Base-by-base conservation (phyloP, 129 eudicot genomes). In the Silybum marianum region DNA sequence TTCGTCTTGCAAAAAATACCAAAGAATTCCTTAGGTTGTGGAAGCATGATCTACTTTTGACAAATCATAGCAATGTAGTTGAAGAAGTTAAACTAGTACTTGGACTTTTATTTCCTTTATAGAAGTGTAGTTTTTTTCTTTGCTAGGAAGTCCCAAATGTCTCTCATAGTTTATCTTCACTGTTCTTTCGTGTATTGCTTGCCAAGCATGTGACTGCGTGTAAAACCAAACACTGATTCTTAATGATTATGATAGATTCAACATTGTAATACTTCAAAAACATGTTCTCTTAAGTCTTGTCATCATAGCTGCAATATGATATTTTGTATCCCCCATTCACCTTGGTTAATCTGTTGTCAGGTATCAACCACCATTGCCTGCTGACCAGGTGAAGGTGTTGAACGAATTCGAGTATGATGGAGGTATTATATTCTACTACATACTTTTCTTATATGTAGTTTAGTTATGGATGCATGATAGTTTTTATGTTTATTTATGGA, bases 351-450 rank as follows among this genome's bases (percentile, higher is more conserved):
- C 67, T 72, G 6, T 58, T 81, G 62, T 81, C 88, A 95, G 99
- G 85, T 95, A 95, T 80, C 99, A 95, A 81, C 91, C 90, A 46
- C 99, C 99, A 72, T 76, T 95, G 76, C 99, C 99, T 69, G 99
- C 94, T 72, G 99, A 95, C 85, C 98, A 88, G 84, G 98, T 95
- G 85, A 95, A 86, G 86, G 91, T 81, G 79, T 77, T 89, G 3
- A 73, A 89, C 16, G 98, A 95, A 24, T 88, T 85, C 71, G 97
- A 91, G 16, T 88, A 90, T 78, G 98, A 91, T 66, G 99, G 97
- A 92, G 99, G 99, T 95, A 87, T 19, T 36, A 3, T 70, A 70
- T 25, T 25, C 44, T 26, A 18, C 44, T 26, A 18, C 24, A 67
- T 22, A 13, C 24, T 10, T 66, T 11, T 16, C 30, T 9, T n/a